These are phyloP conservation scores for Fusarium sublunatum DNA, from an alignment of 2,329 filamentous ascomycete genomes.

Conservation along the genomic window DNA sequence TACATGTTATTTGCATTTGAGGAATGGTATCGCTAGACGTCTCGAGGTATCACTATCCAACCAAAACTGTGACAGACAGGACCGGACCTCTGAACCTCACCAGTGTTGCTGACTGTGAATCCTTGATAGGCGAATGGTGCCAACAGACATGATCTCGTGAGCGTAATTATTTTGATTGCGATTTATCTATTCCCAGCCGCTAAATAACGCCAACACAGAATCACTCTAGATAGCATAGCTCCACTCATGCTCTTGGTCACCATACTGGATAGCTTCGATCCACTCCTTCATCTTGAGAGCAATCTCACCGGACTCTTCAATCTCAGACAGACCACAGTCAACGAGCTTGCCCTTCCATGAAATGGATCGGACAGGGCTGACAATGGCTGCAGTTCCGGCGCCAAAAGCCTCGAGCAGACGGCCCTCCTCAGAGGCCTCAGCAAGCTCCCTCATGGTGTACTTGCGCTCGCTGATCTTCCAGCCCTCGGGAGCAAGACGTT, in stretches of 20 bases:
- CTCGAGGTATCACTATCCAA: conserved; percentile 31
- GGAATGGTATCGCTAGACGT: conserved; percentile 47
- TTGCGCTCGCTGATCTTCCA: conserved; percentile 92
- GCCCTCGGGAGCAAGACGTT: conserved; percentile 84
- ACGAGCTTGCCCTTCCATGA: conserved; percentile 86
- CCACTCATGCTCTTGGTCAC: conserved; percentile 92
- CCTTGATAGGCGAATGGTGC: conserved; percentile 30
- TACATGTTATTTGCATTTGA: conserved; percentile 40
- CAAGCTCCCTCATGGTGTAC: conserved; percentile 88
- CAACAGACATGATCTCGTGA: conserved; percentile 22
- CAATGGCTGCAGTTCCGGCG: conserved; percentile 91
- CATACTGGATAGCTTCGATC: conserved; percentile 97
- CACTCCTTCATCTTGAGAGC: conserved; percentile 91
- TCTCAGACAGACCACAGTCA: conserved; percentile 82
- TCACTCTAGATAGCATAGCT: conserved; percentile 65
- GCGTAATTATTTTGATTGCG: conserved; percentile 31
- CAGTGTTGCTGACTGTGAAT: conserved; percentile 26
- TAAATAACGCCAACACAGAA: conserved; percentile 31
- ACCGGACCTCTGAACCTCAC: conserved; percentile 1
- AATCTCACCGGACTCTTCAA: conserved; percentile 88
- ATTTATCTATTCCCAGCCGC: conserved; percentile 33
- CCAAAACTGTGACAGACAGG: conserved; percentile 18
- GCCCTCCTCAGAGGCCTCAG: conserved; percentile 84
- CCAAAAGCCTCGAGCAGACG: conserved; percentile 94
- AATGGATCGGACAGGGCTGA: conserved; percentile 89